Percentiles rank a stretch among this genome's conserved stretches.
phyloP scores from a whole-genome alignment of 345 rosid genomes.

The Passiflora organensis region DNA sequence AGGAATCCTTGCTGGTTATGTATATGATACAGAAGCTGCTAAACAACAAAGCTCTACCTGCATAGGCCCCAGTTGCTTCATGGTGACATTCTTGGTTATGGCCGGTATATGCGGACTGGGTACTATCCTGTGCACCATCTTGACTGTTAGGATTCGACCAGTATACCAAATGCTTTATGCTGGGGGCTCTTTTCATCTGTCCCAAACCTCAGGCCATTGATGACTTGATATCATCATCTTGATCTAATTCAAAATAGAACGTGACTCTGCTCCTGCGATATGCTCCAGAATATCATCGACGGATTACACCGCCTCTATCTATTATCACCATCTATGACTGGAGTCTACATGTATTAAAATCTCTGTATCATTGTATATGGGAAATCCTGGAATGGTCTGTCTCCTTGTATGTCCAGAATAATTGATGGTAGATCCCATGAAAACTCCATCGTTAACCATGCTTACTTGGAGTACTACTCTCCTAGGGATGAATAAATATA shows the following conservation, averaged over 20 bases:
- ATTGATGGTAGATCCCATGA: no score
- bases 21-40: conserved; percentile 77
- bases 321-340: no score
- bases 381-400: no score
- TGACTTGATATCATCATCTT: neutral
- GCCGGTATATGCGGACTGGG: conserved; percentile 75
- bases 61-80: conserved; percentile 66
- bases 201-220: conserved; percentile 40
- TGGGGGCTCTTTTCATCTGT: conserved; percentile 70
- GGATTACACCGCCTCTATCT: neutral
- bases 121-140: conserved; percentile 48
- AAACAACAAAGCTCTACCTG: conserved; percentile 73
- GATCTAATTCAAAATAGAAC: neutral
- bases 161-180: conserved; percentile 86
- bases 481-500: no score
- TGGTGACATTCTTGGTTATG: conserved; percentile 64
- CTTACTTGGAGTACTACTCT: no score
- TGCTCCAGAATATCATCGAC: neutral
- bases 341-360: no score
- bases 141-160: conserved; percentile 72
- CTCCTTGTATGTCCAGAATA: no score
- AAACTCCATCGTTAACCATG: no score
- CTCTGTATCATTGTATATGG: no score
- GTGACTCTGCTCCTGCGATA: neutral
- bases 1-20: conserved; percentile 65